These are phyloP conservation scores for Colletotrichum endophyticum DNA, from an alignment of 2,329 filamentous ascomycete genomes.

Conservation along the genomic window DNA sequence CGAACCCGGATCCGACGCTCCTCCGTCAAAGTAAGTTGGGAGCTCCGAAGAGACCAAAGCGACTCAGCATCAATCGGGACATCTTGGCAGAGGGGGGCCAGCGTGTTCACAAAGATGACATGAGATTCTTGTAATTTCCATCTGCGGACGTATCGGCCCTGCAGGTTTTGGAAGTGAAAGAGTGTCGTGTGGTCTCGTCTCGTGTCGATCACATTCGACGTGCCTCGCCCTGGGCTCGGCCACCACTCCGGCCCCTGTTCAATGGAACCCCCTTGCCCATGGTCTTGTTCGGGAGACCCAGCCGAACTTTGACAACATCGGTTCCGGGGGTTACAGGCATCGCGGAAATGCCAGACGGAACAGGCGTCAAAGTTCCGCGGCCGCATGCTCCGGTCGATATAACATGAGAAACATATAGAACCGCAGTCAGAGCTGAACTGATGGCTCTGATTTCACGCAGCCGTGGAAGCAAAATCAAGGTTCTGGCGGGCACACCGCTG, in stretches of 20 bases:
- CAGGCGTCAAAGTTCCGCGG: not conserved
- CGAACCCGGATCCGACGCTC: not conserved
- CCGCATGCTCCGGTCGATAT: not conserved
- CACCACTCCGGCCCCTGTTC: not conserved
- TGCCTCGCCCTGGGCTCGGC: not conserved
- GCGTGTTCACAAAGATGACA: not conserved
- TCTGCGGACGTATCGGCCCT: not conserved
- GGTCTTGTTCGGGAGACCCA: not conserved
- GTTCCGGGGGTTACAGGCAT: not conserved
- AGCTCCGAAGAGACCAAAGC: not conserved
- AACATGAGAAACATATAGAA: not conserved
- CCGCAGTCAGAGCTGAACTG: not conserved
- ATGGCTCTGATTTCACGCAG: not conserved
- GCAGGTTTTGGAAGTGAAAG: not conserved
- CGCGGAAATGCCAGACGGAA: not conserved
- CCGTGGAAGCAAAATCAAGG: not conserved
- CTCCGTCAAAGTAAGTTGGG: not conserved
- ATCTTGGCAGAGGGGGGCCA: not conserved
- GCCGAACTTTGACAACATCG: not conserved
- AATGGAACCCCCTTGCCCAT: not conserved
- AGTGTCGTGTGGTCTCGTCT: not conserved
- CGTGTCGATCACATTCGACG: not conserved
- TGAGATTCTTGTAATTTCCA: not conserved
- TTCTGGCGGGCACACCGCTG: not conserved
- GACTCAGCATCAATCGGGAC: not conserved